phyloP scores from a whole-genome alignment of 495 filamentous ascomycete species.

The Oleoguttula mirabilis region DNA sequence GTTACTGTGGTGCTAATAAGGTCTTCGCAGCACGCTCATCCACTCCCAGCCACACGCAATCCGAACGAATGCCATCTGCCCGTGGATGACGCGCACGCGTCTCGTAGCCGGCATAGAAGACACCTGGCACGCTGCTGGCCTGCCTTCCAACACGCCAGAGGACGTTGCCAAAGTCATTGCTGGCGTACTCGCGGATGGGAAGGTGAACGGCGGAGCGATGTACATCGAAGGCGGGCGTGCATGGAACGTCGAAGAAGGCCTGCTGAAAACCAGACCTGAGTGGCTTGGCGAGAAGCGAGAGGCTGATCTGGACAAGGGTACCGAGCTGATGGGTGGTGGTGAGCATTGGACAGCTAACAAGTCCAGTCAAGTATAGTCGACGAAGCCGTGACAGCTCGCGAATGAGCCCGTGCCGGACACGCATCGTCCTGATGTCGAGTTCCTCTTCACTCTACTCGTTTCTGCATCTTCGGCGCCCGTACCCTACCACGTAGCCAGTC shows the following conservation, averaged over 20 bases:
- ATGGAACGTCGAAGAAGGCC: constrained; percentile 17
- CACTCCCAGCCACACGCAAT: constrained; percentile 18
- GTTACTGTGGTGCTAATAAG: too few species aligned
- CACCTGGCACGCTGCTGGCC: constrained; percentile 33
- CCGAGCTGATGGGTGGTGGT: constrained; percentile 16
- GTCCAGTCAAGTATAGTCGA: constrained; percentile 4
- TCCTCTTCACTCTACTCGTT: constrained; percentile 18
- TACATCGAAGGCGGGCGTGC: constrained; percentile 17
- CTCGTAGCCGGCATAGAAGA: constrained; percentile 34
- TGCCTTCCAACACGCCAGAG: constrained; percentile 36
- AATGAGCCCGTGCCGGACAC: neutral
- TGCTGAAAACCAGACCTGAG: constrained; percentile 8
- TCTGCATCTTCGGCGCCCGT: constrained; percentile 14
- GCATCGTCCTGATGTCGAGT: neutral
- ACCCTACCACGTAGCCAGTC: constrained; percentile 42
- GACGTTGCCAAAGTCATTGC: constrained; percentile 36
- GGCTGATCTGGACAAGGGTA: constrained; percentile 9
- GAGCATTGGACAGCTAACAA: constrained; percentile 14
- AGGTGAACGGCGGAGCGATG: constrained; percentile 14
- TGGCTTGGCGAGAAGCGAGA: constrained; percentile 19
- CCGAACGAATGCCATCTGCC: constrained; percentile 43
- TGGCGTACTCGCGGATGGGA: constrained; percentile 9
- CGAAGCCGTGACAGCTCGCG: too few species aligned
- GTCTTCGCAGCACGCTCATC: constrained; percentile 2
- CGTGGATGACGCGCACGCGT: constrained; percentile 40